A percentile compares a stretch with the other conserved stretches of the same genome.
Conservation (phyloP, 495 filamentous ascomycete species). For the Glarea lozoyensis region DNA sequence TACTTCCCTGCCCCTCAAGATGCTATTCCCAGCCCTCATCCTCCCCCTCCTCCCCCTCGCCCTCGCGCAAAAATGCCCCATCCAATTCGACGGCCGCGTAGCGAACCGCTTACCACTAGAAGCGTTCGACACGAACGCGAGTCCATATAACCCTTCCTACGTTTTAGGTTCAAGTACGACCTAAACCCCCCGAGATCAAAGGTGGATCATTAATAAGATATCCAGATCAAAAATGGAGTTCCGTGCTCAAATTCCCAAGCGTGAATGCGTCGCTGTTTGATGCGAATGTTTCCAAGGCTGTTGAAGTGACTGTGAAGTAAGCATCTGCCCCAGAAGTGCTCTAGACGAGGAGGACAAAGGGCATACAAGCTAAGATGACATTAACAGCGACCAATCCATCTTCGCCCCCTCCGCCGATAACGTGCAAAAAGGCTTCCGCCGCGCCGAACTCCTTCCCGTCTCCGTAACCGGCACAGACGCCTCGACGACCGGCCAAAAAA, state of each 20-base stretch:
- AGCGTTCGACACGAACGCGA: conserved; percentile 22
- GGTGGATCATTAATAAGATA: background rate
- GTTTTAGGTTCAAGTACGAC: conserved; percentile 18
- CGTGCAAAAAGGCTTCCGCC: conserved; percentile 34
- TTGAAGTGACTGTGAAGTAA: conserved; percentile 25
- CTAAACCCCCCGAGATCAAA: background rate
- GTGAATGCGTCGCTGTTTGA: conserved; percentile 23
- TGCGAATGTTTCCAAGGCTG: conserved; percentile 11
- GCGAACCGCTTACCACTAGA: conserved; percentile 13
- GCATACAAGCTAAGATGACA: too few species aligned
- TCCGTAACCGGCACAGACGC: conserved; percentile 33
- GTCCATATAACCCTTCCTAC: conserved; percentile 23
- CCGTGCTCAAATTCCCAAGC: conserved; percentile 18
- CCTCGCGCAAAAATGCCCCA: conserved; percentile 11
- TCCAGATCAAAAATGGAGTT: conserved; percentile 20
- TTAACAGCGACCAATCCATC: conserved; percentile 32
- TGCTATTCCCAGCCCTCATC: too few species aligned
- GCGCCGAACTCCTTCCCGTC: conserved; percentile 36
- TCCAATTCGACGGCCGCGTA: conserved; percentile 30
- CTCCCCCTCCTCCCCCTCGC: background rate
- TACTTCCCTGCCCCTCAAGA: too few species aligned
- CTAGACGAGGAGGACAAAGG: too few species aligned
- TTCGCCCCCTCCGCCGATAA: conserved; percentile 27
- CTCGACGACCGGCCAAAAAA: conserved; percentile 32
- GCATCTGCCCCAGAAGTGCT: conserved; percentile 4